Base-by-base conservation (phyloP, 257 asterid species). In the Lantana camara region DNA sequence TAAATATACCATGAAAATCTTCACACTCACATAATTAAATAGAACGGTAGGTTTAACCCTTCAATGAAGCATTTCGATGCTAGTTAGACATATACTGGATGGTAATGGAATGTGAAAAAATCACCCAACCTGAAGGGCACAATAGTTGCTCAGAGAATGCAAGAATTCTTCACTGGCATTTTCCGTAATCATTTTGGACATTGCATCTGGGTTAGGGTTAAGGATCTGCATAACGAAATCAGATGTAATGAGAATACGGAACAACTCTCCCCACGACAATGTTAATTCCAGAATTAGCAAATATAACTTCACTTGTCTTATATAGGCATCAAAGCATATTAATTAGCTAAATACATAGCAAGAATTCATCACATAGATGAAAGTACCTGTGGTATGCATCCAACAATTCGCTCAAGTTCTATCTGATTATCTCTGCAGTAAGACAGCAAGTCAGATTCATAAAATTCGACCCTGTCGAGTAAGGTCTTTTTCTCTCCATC, bases 331-430 rank as follows among this genome's bases (percentile, higher is more conserved):
- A 62, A 56, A 59, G 64, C 48, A 64, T 42, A 54, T 38, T 38
- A 29, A 65, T 35, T 54, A 27, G 57, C 52, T 59, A 63, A 32
- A 64, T 45, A 47, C 57, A 71, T 59, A 63, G 40, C 21, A 42
- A 20, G 13, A 24, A 19, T 58, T 52, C 70, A 37, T 40, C 22
- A 34, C 32, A 27, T 69, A 47, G 64, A 72, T 41, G 67, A 57
- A 50, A 69, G 38, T 85, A 94, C 99, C 99, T 90, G 99, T 5
- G 97, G 99, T 73, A 94, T 94, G 89, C 99, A 94, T 67, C 99
- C 99, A 77, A 94, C 88, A 58, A 90, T 94, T 63, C 97, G 72
- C 76, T 94, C 99, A 66, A 94, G 95, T 85, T 87, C 97, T 49
- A 94, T 88, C 44, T 72, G 75, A 77, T 94, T 77, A 70, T 90